Evolutionary conservation across 306 rosid species (phyloP).

Genomic region (Biancaea sappan): DNA sequence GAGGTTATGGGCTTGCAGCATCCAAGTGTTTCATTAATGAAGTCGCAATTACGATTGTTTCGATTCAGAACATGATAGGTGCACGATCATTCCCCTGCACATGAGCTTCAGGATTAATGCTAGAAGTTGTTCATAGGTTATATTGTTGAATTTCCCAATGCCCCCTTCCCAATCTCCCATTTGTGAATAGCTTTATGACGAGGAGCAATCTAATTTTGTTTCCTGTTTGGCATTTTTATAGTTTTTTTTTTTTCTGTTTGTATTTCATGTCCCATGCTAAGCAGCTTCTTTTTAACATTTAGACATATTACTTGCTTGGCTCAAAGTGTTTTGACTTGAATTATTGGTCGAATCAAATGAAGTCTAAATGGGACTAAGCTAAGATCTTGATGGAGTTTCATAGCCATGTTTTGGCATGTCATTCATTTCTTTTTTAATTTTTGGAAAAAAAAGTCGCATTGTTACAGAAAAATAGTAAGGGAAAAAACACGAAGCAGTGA

Average conservation of each 20-base stretch:
- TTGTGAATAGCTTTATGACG: background rate
- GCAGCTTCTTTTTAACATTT: no score
- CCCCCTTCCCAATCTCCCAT: background rate
- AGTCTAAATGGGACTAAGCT: background rate
- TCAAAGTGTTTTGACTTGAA: no score
- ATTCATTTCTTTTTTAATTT: no score
- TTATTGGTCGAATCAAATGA: background rate
- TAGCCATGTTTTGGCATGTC: background rate
- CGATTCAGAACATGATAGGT: background rate
- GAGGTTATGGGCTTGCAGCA: background rate
- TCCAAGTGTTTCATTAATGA: slow-evolving; percentile 26
- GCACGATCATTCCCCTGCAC: background rate
- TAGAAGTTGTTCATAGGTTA: slow-evolving; percentile 13
- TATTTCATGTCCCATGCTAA: background rate
- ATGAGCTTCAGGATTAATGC: background rate
- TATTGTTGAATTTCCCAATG: background rate
- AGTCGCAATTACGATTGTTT: slow-evolving; percentile 6
- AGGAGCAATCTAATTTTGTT: background rate
- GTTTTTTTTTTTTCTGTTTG: background rate
- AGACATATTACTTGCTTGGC: no score
- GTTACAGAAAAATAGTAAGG: no score
- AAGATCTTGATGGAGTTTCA: background rate
- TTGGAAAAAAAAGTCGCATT: no score
- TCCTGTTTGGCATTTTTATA: background rate
- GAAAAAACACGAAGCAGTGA: no score